These are phyloP conservation scores for Aspergillus ochraceus DNA, from an alignment of 2,329 filamentous ascomycete species.

Conservation along the genomic window DNA sequence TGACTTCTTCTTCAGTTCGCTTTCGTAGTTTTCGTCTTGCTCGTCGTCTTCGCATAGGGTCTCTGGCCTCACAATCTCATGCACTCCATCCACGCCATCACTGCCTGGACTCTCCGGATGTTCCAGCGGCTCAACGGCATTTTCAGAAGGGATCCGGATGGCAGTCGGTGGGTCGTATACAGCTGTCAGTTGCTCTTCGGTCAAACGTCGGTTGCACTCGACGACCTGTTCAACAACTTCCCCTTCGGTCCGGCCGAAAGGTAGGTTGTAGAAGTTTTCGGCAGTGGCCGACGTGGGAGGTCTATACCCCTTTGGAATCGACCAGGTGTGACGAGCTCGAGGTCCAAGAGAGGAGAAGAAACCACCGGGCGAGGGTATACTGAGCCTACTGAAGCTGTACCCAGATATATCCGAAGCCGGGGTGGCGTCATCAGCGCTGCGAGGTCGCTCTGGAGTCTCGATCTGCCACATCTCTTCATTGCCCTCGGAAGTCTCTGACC, in stretches of 20 bases:
- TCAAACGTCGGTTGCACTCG: constrained; percentile 52
- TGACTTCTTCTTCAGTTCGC: constrained; percentile 69
- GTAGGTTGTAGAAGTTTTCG: constrained; percentile 84
- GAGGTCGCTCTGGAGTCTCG: constrained; percentile 50
- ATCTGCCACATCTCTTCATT: constrained; percentile 65
- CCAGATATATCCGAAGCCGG: constrained; percentile 60
- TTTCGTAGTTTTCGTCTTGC: constrained; percentile 73
- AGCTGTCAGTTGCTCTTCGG: constrained; percentile 36
- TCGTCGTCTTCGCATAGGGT: constrained; percentile 57
- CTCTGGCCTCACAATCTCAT: constrained; percentile 62
- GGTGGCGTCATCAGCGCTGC: constrained; percentile 45
- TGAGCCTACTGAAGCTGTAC: constrained; percentile 74
- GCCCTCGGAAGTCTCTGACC: constrained; percentile 44
- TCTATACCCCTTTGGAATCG: constrained; percentile 57
- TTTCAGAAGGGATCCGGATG: constrained; percentile 50
- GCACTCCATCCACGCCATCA: constrained; percentile 25
- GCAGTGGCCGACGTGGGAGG: constrained; percentile 86
- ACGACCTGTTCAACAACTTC: constrained; percentile 67
- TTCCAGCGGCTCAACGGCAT: constrained; percentile 25
- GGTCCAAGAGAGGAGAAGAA: constrained; percentile 87
- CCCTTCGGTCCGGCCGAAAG: constrained; percentile 62
- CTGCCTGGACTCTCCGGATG: constrained; percentile 29
- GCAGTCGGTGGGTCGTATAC: constrained; percentile 38
- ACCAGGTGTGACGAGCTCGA: constrained; percentile 78
- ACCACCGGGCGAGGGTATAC: constrained; percentile 85